phyloP scores from a whole-genome alignment of 176 grass and related monocot genomes.

The Oryza glaberrima region DNA sequence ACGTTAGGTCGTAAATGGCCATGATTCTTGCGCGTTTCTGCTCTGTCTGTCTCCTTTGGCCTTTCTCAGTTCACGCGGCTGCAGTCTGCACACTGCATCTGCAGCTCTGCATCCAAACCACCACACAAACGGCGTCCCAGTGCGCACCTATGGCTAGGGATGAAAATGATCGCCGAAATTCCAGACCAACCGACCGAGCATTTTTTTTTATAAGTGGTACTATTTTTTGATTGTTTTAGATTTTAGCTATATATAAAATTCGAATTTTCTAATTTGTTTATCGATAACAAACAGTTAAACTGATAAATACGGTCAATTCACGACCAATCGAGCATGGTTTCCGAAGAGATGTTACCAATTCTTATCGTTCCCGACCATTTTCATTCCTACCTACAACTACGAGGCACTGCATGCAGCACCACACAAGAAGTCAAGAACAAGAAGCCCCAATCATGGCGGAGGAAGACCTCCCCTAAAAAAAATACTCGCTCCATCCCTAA shows the following conservation, averaged over 20 bases:
- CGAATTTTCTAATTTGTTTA: too few relatives aligned
- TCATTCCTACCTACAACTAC: background rate
- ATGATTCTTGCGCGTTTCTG: background rate
- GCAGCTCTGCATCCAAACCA: background rate
- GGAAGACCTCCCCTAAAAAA: slow-evolving; percentile 5
- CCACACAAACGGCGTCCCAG: background rate
- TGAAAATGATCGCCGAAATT: too few relatives aligned
- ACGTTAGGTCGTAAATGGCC: background rate
- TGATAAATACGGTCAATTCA: too few relatives aligned
- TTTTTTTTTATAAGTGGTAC: too few relatives aligned
- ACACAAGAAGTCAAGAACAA: background rate
- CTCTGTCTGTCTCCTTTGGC: background rate
- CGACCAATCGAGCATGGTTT: too few relatives aligned
- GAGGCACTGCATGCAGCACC: background rate
- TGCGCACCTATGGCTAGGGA: background rate
- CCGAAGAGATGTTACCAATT: too few relatives aligned
- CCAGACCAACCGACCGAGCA: too few relatives aligned
- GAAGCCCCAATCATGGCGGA: background rate
- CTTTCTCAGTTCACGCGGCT: background rate
- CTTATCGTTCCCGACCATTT: too few relatives aligned
- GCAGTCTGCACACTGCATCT: background rate
- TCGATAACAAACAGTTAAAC: too few relatives aligned
- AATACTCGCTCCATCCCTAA: too few relatives aligned
- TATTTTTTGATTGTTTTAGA: too few relatives aligned
- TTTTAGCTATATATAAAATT: too few relatives aligned